Evolutionary conservation across 495 filamentous ascomycete species (phyloP), one percentile per base, ranked within the genome.

Genomic region (Wilcoxina mikolae): DNA sequence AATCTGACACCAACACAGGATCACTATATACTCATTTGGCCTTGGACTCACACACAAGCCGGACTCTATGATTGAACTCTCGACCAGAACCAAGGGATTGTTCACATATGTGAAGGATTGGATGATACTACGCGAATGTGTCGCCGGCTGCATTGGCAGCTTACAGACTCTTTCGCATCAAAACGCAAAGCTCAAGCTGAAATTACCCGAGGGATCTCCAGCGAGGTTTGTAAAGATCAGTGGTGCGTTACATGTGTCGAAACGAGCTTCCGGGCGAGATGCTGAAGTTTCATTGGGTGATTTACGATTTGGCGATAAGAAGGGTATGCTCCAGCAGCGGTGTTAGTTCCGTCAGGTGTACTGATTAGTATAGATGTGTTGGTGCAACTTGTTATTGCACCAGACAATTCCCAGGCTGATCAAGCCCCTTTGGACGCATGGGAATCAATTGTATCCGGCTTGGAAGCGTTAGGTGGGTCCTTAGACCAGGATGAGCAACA

Each of bases 101-200:
- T 99, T 95, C 62, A 89, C 88, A 3, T 99, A 96, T 63, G 89
- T 96, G 62, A 96, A 96, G 68, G 91, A 99, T 67, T 99, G 91
- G 91, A 99, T 96, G 91, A 96, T 95, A 89, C 76, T 99, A 28
- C 81, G 91, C 18, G 91, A 99, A 68, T 99, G 93, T 68, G 76
- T 96, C 44, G 93, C 91, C 17, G 91, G 91, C 23, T 96, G 93
- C 65, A 70, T 99, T 31, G 91, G 91, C 38, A 80, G 87, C n/a
- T 73, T 96, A 60, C 91, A 99, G 68, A 87, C 85, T 0, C 82
- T 87, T 18, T 96, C 93, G n/a, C 91, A 99, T 69, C 93, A 96
- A 67, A 99, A 96, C 65, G 91, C 90, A 54, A 96, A 95, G 70
- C 76, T 99, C 46, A 96, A 94, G 73, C 80, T 99, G 31, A 83